A percentile compares a stretch with the other conserved stretches of the same genome.
These are phyloP conservation scores for Leccinum proximum DNA, from an alignment of 1,284 basidiomycete genomes.

Conservation along the genomic window DNA sequence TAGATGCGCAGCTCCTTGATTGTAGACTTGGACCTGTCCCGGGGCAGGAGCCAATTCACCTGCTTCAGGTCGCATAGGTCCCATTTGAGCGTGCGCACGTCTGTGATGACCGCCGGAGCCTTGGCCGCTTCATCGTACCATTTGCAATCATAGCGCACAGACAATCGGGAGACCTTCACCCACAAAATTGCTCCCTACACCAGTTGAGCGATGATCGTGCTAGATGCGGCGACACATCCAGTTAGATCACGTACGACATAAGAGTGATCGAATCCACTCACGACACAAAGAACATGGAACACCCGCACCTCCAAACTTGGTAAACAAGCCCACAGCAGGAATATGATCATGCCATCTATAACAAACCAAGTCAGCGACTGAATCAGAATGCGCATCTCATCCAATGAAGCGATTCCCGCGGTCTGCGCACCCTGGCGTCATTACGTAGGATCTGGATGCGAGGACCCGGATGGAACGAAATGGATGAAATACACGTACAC, in stretches of 20 bases:
- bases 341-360: conserved; percentile 85
- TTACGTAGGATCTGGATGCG: conserved; percentile 10
- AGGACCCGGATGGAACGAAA: background rate
- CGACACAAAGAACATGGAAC: conserved; percentile 96
- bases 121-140: no score
- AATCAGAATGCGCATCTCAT: background rate
- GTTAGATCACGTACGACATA: background rate
- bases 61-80: no score
- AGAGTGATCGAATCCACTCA: conserved; percentile 33
- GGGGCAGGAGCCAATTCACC: no score
- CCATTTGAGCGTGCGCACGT: no score
- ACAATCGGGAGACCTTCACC: no score
- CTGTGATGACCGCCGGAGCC: no score
- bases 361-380: conserved; percentile 12
- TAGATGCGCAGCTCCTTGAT: no score
- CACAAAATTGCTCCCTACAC: conserved; percentile 89
- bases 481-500: conserved; percentile 55
- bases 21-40: no score
- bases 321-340: conserved; percentile 85
- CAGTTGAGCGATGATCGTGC: conserved; percentile 72
- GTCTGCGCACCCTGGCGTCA: conserved; percentile 3
- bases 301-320: conserved; percentile 83
- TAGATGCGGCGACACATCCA: conserved; percentile 12
- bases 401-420: conserved; percentile 1
- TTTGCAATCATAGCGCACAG: no score